Evolutionary conservation across 192 early-diverging fungal species (phyloP), one percentile per base, ranked within the genome.

Genomic region (Gamsiella multidivaricata): DNA sequence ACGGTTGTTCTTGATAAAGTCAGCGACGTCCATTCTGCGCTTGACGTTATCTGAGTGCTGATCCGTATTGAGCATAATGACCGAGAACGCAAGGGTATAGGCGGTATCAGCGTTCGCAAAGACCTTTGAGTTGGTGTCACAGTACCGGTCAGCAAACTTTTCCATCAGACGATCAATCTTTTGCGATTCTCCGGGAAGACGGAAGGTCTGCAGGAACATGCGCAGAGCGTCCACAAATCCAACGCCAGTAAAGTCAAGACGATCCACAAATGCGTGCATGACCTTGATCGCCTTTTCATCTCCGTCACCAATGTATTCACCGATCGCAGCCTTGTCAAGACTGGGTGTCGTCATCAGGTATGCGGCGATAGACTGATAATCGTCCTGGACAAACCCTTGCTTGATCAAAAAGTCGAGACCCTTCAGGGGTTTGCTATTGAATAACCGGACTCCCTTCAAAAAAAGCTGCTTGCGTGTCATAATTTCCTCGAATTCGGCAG

Each of bases 151-250:
- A 12, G 96, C 96, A 85, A 96, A 97, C 85, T 97, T 97, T 52
- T 96, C 90, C 96, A 97, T 96, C 60, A 95, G 91, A 26, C 96
- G 85, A 75, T 96, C 95, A 76, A 97, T 97, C 84, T 96, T 96
- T 72, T 97, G 96, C 3, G 94, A 85, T 78, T 97, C 96, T 33
- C 96, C 96, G 0, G 96, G 96, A 29, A 97, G 86, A 60, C 96
- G 80, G 84, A 97, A 97, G 50, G 86, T 85, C 73, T 97, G 96
- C 41, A 97, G 75, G 74, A 96, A 96, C 43, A 80, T 82, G 34
- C 96, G 87, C 37, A 97, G 80, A 11, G 96, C 94, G 41, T 91
- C 86, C 8, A 94, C 91, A 83, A 96, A 97, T 3, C 72, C 80
- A 59, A 91, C 73, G 8, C 83, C 83, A 32, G 81, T 71, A 62